Base-by-base conservation (phyloP, 345 rosid species). In the Luvunga scandens region DNA sequence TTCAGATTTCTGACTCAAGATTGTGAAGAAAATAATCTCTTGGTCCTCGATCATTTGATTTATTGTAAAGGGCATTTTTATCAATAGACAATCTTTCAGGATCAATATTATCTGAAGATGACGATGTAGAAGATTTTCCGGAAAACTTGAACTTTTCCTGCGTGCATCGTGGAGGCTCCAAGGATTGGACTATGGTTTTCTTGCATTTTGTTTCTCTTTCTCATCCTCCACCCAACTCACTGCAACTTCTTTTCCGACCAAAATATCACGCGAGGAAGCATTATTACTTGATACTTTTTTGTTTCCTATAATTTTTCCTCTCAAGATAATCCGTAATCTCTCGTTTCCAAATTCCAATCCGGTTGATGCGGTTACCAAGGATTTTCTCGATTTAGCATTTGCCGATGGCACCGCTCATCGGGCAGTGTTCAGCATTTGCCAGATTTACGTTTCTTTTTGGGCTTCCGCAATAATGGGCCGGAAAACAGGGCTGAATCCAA, bases 41-140 rank as follows among this genome's bases (percentile, higher is more conserved):
- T 73, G 53, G 81, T 70, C 73, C 57, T 73, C 56, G 72, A 30
- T 82, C 9, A 38, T 38, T 39, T 3, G 80, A 64, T 72, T 78
- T 88, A 75, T 69, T 84, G 56, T 79, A 77, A 3, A 88, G 82
- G 1, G 76, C 81, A 69, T 77, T 87, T 79, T 88, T 91, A 63
- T 89, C 91, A 73, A 87, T 87, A 18, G 94, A 88, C 34, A 80
- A 69, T 63, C 93, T 88, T 78, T 90, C 86, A 0, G 92, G 87
- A 14, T 82, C 69, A 53, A 80, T 75, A 28, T 24, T 31, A 42
- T 50, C 61, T 45, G 76, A 50, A 38, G 83, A 67, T 2, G 87
- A 80, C 10, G 86, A 78, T 0, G 90, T 73, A 0, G 89, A 83
- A 2, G 82, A 80, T 76, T 83, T 90, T 62, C 84, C 88, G 0